phyloP scores from a whole-genome alignment of 2,329 filamentous ascomycete genomes.

The Sclerotinia subarctica region DNA sequence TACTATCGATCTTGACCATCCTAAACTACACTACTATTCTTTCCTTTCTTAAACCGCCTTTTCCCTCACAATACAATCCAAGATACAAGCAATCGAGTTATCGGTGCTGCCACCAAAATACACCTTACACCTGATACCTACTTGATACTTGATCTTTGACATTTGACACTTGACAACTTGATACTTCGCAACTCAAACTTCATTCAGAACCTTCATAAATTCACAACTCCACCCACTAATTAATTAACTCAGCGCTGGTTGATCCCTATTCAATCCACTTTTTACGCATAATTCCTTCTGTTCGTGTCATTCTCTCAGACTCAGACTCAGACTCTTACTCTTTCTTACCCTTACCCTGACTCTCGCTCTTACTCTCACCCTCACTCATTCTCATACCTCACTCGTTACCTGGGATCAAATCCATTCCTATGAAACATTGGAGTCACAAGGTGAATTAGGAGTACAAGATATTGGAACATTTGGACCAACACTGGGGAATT shows the following conservation, averaged over 20 bases:
- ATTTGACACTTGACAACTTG: neutral
- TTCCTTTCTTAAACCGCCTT: neutral
- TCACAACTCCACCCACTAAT: neutral
- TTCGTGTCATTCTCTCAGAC: conserved; percentile 5
- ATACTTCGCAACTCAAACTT: neutral
- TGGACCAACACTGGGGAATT: neutral
- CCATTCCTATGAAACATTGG: conserved; percentile 18
- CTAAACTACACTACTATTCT: neutral
- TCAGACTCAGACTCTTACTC: neutral
- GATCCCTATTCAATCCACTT: conserved; percentile 7
- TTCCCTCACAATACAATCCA: neutral
- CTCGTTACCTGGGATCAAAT: neutral
- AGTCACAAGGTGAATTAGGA: conserved; percentile 1
- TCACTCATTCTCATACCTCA: neutral
- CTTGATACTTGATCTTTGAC: neutral
- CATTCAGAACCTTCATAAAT: neutral
- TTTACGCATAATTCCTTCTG: conserved; percentile 5
- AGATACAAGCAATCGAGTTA: neutral
- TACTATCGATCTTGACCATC: neutral
- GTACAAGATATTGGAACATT: neutral
- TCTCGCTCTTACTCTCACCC: neutral
- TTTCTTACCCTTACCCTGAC: neutral
- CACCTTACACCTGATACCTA: neutral
- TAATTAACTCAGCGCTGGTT: neutral
- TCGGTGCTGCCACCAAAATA: neutral